A percentile compares a stretch with the other conserved stretches of the same genome.
phyloP scores from a whole-genome alignment of 1,139 yeast genomes.

The Sugiyamaella paludigena region DNA sequence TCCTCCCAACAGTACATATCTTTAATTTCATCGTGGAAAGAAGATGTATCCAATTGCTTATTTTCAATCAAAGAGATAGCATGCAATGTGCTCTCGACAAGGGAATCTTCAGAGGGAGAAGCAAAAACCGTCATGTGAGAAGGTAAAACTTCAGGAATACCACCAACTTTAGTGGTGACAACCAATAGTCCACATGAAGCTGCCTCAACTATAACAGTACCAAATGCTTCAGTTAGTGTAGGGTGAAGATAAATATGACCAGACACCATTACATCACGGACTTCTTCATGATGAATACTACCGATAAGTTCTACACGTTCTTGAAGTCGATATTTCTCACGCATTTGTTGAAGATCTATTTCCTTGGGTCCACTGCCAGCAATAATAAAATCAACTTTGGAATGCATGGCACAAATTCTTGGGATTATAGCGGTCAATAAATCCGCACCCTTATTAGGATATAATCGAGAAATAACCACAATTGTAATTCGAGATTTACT shows the following conservation, averaged over 20 bases:
- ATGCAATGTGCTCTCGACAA: conserved; percentile 62
- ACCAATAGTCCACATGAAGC: conserved; percentile 94
- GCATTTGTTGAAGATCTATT: conserved; percentile 90
- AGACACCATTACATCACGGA: conserved; percentile 84
- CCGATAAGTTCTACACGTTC: conserved; percentile 86
- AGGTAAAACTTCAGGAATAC: conserved; percentile 95
- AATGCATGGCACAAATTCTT: conserved; percentile 61
- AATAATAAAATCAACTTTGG: conserved; percentile 70
- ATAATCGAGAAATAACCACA: conserved; percentile 86
- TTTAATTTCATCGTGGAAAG: conserved; percentile 74
- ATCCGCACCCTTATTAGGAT: conserved; percentile 97
- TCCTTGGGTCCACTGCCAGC: conserved; percentile 99
- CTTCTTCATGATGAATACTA: conserved; percentile 87
- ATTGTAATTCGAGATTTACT: conserved; percentile 56
- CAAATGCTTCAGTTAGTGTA: conserved; percentile 94
- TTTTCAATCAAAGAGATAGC: conserved; percentile 62
- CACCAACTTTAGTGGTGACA: conserved; percentile 96
- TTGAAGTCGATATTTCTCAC: conserved; percentile 81
- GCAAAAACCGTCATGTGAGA: conserved; percentile 92
- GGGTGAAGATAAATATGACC: conserved; percentile 96
- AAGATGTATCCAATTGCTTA: conserved; percentile 63
- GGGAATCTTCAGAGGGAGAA: conserved; percentile 76
- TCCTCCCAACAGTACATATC: conserved; percentile 91
- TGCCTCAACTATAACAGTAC: conserved; percentile 95
- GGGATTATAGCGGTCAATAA: conserved; percentile 84